Evolutionary conservation across 169 alveolate species (phyloP).

Genomic region (Plasmodium gaboni): DNA sequence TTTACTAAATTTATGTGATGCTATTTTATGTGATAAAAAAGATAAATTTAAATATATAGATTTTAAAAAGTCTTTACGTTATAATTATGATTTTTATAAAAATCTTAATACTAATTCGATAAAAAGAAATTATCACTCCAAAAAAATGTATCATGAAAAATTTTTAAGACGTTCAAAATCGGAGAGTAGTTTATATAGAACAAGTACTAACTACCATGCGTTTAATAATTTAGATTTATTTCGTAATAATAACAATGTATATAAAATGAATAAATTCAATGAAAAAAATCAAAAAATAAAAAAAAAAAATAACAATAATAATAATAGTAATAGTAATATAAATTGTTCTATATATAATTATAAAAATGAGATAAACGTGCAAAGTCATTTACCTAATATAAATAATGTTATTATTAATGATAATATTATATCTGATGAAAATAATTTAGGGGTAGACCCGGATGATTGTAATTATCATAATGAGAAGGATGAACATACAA

Average conservation of each 20-base stretch:
- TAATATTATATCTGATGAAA: too few relatives aligned
- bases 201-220: too few relatives aligned
- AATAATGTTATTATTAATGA: too few relatives aligned
- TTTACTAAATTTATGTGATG: constrained; percentile 75
- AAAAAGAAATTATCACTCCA: background rate
- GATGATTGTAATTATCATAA: too few relatives aligned
- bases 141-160: constrained; percentile 9
- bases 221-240: background rate
- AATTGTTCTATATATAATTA: background rate
- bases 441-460: too few relatives aligned
- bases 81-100: constrained; percentile 56
- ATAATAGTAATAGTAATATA: background rate
- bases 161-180: constrained; percentile 44
- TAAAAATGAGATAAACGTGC: background rate
- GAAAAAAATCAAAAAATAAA: background rate
- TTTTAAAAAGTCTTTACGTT: constrained; percentile 47
- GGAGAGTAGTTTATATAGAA: constrained; percentile 15
- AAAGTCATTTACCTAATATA: too few relatives aligned
- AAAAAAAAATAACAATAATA: background rate
- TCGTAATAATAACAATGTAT: background rate
- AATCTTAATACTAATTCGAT: background rate
- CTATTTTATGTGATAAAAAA: constrained; percentile 44
- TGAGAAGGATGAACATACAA: too few relatives aligned
- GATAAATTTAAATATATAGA: constrained; percentile 68
- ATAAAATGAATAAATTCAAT: background rate